Percentiles rank a stretch among this genome's conserved stretches.
These are phyloP conservation scores for Gloeopeniophorella convolvens DNA, from an alignment of 768 basidiomycete species.

Conservation along the genomic window DNA sequence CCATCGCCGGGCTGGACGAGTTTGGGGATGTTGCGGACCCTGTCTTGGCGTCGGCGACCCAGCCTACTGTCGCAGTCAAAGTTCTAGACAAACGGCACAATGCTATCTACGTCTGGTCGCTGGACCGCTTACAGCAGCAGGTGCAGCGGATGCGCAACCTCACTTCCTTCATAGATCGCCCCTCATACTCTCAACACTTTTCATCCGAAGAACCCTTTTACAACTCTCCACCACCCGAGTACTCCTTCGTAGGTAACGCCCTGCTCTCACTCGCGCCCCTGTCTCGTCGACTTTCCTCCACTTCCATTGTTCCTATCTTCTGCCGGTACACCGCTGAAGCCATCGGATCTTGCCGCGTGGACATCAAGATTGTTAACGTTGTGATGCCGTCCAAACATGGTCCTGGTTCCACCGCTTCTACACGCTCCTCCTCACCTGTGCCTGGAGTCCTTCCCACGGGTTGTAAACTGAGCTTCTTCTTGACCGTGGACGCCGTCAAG, in stretches of 20 bases:
- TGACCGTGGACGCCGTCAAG: slow-evolving; percentile 82
- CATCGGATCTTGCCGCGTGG: slow-evolving; percentile 88
- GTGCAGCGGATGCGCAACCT: slow-evolving; percentile 91
- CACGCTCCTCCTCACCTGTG: slow-evolving; percentile 69
- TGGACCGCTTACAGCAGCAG: slow-evolving; percentile 83
- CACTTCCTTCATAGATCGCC: slow-evolving; percentile 83
- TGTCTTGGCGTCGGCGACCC: slow-evolving; percentile 60
- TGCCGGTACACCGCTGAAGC: slow-evolving; percentile 93
- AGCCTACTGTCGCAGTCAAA: slow-evolving; percentile 84
- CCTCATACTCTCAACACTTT: slow-evolving; percentile 92
- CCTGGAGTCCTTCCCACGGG: slow-evolving; percentile 64
- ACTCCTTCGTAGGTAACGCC: slow-evolving; percentile 89
- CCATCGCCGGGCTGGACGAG: slow-evolving; percentile 80
- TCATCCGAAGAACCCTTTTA: slow-evolving; percentile 91
- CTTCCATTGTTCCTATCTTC: slow-evolving; percentile 80
- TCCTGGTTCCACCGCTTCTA: slow-evolving; percentile 57
- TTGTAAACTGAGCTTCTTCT: slow-evolving; percentile 76
- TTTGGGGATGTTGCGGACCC: slow-evolving; percentile 93
- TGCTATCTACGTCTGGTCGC: slow-evolving; percentile 87
- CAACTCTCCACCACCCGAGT: slow-evolving; percentile 79
- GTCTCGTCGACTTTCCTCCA: slow-evolving; percentile 65
- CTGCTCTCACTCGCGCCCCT: slow-evolving; percentile 77
- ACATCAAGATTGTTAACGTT: slow-evolving; percentile 74
- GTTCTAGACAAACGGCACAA: slow-evolving; percentile 84
- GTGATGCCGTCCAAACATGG: slow-evolving; percentile 52